These are phyloP conservation scores for Colletotrichum euphorbiae DNA, from an alignment of 2,329 filamentous ascomycete species.

Conservation along the genomic window DNA sequence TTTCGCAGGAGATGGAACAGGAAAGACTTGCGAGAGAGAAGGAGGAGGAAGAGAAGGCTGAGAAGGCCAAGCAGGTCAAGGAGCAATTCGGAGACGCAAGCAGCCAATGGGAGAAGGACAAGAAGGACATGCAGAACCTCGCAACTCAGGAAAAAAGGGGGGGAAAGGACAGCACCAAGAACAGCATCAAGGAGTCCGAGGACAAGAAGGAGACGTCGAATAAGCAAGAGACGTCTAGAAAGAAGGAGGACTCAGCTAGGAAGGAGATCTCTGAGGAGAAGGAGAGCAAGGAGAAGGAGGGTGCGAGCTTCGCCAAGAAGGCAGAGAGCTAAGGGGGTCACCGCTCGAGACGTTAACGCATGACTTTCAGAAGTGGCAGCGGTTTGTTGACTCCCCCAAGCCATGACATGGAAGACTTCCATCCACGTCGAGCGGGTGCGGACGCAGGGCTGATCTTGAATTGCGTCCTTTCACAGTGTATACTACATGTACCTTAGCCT, in stretches of 20 bases:
- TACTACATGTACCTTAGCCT: not conserved
- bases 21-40: conserved; percentile 84
- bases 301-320: conserved; percentile 16
- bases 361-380: too few species aligned
- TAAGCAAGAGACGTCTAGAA: conserved; percentile 12
- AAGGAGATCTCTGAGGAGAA: not conserved
- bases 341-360: too few species aligned
- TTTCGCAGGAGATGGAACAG: conserved; percentile 84
- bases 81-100: conserved; percentile 82
- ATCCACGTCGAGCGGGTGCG: not conserved
- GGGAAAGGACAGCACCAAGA: not conserved
- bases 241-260: not conserved
- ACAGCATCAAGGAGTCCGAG: conserved; percentile 2
- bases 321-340: conserved; percentile 16
- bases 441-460: not conserved
- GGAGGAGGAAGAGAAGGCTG: conserved; percentile 80
- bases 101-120: conserved; percentile 91
- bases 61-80: conserved; percentile 81
- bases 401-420: too few species aligned
- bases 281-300: not conserved
- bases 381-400: too few species aligned
- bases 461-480: not conserved
- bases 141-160: conserved; percentile 66
- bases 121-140: conserved; percentile 79
- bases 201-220: conserved; percentile 38